Evolutionary conservation across 2,329 filamentous ascomycete species (phyloP).

Genomic region (Triangularia setosa): DNA sequence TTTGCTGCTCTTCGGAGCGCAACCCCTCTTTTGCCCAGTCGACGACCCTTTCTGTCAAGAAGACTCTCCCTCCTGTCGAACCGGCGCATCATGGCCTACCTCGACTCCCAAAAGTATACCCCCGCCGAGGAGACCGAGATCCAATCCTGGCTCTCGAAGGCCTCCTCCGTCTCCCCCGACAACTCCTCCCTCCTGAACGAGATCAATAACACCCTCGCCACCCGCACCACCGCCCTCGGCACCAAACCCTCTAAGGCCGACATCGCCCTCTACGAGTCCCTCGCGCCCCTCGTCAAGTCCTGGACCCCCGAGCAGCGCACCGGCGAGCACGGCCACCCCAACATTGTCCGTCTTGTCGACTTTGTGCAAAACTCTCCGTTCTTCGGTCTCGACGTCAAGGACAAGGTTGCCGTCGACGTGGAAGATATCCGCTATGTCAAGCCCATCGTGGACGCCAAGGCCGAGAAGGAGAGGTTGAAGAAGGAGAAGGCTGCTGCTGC

Average conservation of each 20-base stretch:
- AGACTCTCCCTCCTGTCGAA: constrained; percentile 17
- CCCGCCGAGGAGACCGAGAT: constrained; percentile 81
- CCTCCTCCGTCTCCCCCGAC: constrained; percentile 63
- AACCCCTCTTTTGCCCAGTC: constrained; percentile 26
- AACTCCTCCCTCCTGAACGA: constrained; percentile 68
- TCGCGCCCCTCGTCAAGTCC: constrained; percentile 70
- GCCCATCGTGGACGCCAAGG: constrained; percentile 84
- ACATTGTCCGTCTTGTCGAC: constrained; percentile 88
- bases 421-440: constrained; percentile 83
- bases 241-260: constrained; percentile 86
- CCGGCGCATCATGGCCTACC: constrained; percentile 58
- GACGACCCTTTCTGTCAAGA: constrained; percentile 30
- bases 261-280: constrained; percentile 73
- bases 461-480: constrained; percentile 94
- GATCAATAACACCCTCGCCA: constrained; percentile 82
- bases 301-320: constrained; percentile 87
- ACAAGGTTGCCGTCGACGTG: constrained; percentile 75
- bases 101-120: constrained; percentile 67
- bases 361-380: constrained; percentile 89
- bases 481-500: constrained; percentile 81
- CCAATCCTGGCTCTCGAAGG: constrained; percentile 80
- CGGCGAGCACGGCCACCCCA: constrained; percentile 81
- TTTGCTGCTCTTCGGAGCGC: constrained; percentile 34
- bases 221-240: constrained; percentile 84
- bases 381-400: constrained; percentile 66